phyloP scores from a whole-genome alignment of 805 yeast species.

The Jamesozyma jinghongensis region DNA sequence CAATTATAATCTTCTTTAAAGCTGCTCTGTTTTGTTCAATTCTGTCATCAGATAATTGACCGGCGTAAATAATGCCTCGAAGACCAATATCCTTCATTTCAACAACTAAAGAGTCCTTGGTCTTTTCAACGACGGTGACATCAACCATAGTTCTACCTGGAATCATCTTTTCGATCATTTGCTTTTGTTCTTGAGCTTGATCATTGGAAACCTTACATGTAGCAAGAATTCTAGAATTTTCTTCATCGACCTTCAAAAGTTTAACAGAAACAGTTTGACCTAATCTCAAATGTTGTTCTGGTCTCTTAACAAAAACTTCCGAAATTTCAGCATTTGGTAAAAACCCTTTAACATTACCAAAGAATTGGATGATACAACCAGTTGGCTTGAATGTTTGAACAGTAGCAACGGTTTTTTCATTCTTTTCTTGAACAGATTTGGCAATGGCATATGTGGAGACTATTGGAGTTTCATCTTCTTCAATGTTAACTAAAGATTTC shows the following conservation, averaged over 20 bases:
- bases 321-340: slow-evolving; percentile 84
- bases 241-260: slow-evolving; percentile 47
- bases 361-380: slow-evolving; percentile 81
- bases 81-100: slow-evolving; percentile 44
- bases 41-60: slow-evolving; percentile 71
- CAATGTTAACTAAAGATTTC: slow-evolving; percentile 64
- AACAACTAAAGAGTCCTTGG: slow-evolving; percentile 62
- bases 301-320: slow-evolving; percentile 72
- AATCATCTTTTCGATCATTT: slow-evolving; percentile 38
- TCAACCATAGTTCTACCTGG: slow-evolving; percentile 56
- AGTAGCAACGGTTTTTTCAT: slow-evolving; percentile 56
- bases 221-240: slow-evolving; percentile 49
- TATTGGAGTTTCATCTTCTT: slow-evolving; percentile 28
- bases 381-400: slow-evolving; percentile 59
- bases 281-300: slow-evolving; percentile 65
- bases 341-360: slow-evolving; percentile 68
- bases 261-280: slow-evolving; percentile 80
- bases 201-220: slow-evolving; percentile 63
- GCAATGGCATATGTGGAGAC: slow-evolving; percentile 43
- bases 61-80: slow-evolving; percentile 63
- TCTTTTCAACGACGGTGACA: slow-evolving; percentile 61
- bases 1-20: slow-evolving; percentile 54
- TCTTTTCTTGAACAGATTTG: slow-evolving; percentile 32
- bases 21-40: slow-evolving; percentile 61
- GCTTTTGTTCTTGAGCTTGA: slow-evolving; percentile 38